Percentiles rank a stretch among this genome's conserved stretches.
Conservation (phyloP, 2,329 filamentous ascomycete species). For the Chaetomiaceae sp. region DNA sequence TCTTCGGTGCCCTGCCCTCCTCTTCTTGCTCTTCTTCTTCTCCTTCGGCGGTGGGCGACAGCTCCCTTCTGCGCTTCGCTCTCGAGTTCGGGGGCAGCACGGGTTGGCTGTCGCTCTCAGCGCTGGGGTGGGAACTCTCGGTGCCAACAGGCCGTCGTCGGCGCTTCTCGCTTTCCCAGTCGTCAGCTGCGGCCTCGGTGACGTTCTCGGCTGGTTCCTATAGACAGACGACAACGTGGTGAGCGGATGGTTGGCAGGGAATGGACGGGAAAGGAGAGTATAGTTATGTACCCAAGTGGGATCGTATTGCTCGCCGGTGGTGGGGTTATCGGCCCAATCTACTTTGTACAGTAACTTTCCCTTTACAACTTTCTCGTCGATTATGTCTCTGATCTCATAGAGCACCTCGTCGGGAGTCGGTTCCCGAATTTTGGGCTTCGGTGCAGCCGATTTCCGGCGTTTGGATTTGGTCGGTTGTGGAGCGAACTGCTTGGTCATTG, state of each 20-base stretch:
- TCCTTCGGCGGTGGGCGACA: neutral
- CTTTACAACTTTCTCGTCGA: conserved; percentile 33
- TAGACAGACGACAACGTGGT: neutral
- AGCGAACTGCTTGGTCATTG: conserved; percentile 2
- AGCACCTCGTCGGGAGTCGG: conserved; percentile 18
- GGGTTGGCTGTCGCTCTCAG: conserved; percentile 12
- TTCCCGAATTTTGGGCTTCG: neutral
- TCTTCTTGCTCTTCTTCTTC: no score
- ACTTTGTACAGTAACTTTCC: conserved; percentile 45
- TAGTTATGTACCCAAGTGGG: conserved; percentile 47
- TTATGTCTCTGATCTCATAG: conserved; percentile 34
- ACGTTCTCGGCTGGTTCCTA: conserved; percentile 31
- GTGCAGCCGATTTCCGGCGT: conserved; percentile 10
- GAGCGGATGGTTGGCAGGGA: neutral
- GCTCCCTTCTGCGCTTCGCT: conserved; percentile 9
- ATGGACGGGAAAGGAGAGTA: neutral
- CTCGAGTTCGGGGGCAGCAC: conserved; percentile 11
- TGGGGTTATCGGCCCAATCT: conserved; percentile 52
- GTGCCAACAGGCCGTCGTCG: conserved; percentile 1
- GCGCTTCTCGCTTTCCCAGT: conserved; percentile 29
- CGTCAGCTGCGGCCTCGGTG: conserved; percentile 27
- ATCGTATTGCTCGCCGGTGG: conserved; percentile 43
- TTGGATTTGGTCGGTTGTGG: conserved; percentile 4
- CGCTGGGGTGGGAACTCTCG: neutral
- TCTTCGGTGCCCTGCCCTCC: neutral